A percentile compares a stretch with the other conserved stretches of the same genome.
These are phyloP conservation scores for Aspergillus panamensis DNA, from an alignment of 495 filamentous ascomycete genomes.

Conservation along the genomic window DNA sequence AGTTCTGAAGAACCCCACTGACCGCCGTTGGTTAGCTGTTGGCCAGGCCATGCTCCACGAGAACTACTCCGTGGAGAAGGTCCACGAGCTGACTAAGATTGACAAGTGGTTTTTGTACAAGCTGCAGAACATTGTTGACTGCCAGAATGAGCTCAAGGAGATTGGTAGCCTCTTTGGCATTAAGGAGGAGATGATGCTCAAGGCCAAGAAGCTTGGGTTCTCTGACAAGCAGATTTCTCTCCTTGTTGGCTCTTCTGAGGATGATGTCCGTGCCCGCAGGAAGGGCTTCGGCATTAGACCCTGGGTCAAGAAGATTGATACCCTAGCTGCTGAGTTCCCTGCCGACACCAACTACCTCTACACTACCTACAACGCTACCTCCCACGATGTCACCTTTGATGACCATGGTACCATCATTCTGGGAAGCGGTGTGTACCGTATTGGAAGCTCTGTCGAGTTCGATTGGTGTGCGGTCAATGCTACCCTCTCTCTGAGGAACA, in stretches of 20 bases:
- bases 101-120: constrained; percentile 99
- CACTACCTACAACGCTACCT: constrained; percentile 96
- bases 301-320: constrained; percentile 98
- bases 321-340: constrained; percentile 96
- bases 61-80: constrained; percentile 81
- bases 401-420: constrained; percentile 89
- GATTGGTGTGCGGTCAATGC: constrained; percentile 98
- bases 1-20: constrained; percentile 83
- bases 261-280: constrained; percentile 81
- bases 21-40: constrained; percentile 94
- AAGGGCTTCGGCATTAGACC: constrained; percentile 80
- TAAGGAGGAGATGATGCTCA: constrained; percentile 79
- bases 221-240: constrained; percentile 91
- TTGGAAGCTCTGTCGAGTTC: constrained; percentile 96
- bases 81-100: constrained; percentile 95
- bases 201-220: constrained; percentile 96
- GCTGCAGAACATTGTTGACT: constrained; percentile 92
- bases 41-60: constrained; percentile 98
- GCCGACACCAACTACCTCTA: constrained; percentile 96
- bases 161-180: constrained; percentile 83
- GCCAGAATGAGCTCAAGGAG: constrained; percentile 78
- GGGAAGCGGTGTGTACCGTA: constrained; percentile 93
- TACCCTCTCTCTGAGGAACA: constrained; percentile 74
- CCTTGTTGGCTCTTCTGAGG: constrained; percentile 80
- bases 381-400: constrained; percentile 92